phyloP scores from a whole-genome alignment of 805 yeast species.

The Metschnikowia lachancei region DNA sequence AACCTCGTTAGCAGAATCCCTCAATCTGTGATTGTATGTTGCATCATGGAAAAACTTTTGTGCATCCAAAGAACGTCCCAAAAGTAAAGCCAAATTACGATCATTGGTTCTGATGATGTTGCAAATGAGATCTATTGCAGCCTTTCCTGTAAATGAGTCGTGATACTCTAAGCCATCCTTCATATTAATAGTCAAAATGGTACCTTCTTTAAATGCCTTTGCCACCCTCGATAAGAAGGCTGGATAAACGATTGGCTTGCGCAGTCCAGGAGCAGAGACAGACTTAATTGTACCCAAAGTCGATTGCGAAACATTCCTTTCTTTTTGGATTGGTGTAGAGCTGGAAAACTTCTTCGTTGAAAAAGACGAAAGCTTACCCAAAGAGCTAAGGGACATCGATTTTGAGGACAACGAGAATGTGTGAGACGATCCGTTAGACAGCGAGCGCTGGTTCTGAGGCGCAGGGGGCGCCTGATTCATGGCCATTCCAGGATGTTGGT shows the following conservation, averaged over 20 bases:
- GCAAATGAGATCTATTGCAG: constrained; percentile 89
- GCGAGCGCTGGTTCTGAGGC: constrained; percentile 30
- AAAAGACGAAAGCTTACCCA: constrained; percentile 39
- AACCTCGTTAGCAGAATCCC: constrained; percentile 85
- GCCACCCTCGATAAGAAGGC: constrained; percentile 88
- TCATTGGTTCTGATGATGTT: constrained; percentile 85
- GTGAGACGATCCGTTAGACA: constrained; percentile 20
- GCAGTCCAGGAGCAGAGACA: constrained; percentile 26
- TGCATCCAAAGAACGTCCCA: constrained; percentile 91
- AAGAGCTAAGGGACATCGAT: constrained; percentile 41
- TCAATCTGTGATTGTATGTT: constrained; percentile 85
- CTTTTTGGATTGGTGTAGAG: constrained; percentile 32
- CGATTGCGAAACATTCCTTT: constrained; percentile 29
- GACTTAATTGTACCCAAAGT: constrained; percentile 41
- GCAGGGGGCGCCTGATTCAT: background rate
- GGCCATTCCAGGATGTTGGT: constrained; percentile 3
- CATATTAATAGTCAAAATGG: constrained; percentile 71
- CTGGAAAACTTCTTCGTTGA: constrained; percentile 41
- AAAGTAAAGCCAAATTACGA: constrained; percentile 79
- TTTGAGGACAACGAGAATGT: constrained; percentile 34
- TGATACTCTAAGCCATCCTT: constrained; percentile 91
- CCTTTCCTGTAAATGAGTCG: constrained; percentile 89
- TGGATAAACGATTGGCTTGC: constrained; percentile 78
- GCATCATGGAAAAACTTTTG: constrained; percentile 94
- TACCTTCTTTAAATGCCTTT: constrained; percentile 63